Evolutionary conservation across 202 grass and related monocot species (phyloP), one percentile per base, ranked within the genome.

Genomic region (Panicum virgatum): DNA sequence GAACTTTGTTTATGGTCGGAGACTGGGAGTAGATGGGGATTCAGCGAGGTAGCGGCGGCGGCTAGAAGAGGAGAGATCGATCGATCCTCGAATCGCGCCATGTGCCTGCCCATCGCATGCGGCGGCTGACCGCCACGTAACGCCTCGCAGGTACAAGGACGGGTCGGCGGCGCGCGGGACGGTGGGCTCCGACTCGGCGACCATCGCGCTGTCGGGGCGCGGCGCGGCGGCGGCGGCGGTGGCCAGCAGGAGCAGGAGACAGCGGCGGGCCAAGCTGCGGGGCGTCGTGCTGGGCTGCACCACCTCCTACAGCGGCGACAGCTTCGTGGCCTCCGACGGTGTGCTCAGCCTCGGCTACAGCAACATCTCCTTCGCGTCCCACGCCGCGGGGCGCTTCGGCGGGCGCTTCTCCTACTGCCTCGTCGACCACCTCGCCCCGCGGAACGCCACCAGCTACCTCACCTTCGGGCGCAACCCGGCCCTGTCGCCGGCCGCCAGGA

Each of bases 361-460:
- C 77, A 52, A 84, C 77, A 48, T 91, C 85, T 96, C 96, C 80
- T 99, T 99, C 74, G 79, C 96, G 3, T 84, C 82, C 9, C 85
- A 54, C 25, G 96, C 93, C 80, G 88, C 96, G 22, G 73, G 69
- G 6, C 82, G 83, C 45, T 98, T 98, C 79, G 91, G 89, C 62
- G 92, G 85, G 15, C 83, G 84, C 56, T 99, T 99, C 96, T 96
- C 96, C 63, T 99, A 99, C 88, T 99, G 96, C 89, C 91, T 99
- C 26, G 96, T 99, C 42, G 96, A 99, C 87, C 96, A 99, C 87
- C 91, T 99, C 38, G 69, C 90, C 61, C 96, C 93, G 3, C 93
- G 91, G 47, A 96, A 96, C 85, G 80, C 82, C 66, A 90, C 93
- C 23, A 90, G 91, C 85, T 91, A 88, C 83, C 89, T 99, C 85